Evolutionary conservation across 495 filamentous ascomycete species (phyloP), one percentile per base, ranked within the genome.

Genomic region (Immersiella caudata): DNA sequence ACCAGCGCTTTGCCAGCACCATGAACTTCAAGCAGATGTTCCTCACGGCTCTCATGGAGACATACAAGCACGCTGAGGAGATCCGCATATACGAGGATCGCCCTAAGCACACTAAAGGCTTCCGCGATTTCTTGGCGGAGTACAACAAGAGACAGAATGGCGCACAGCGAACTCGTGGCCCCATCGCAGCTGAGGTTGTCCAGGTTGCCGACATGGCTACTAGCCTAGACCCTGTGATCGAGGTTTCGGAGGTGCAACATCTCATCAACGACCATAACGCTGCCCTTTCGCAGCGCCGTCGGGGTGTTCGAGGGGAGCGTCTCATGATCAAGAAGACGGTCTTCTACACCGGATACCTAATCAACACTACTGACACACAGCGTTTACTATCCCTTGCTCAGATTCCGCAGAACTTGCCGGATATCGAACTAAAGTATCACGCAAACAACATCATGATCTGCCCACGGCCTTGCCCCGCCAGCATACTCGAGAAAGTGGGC

Each of bases 291-390:
- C 71, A 70, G 27, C 68, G 79, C 36, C 69, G 72, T 18, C 71
- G 72, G 55, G 68, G 70, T 50, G 35, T 35, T 12, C 76, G 77
- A 51, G 71, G 63, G 49, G 74, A 79, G 50, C 83, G 82, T 71
- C 74, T 93, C 54, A 79, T 86, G 60, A 93, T 99, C 75, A 93
- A 90, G 76, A 92, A 92, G 67, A 91, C 88, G 14, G 88, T 97
- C 58, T 92, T 94, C 80, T 98, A 92, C 81, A 97, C 94, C n/a
- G 94, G 92, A 49, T 98, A 98, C 79, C 83, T 97, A 69, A 88
- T 99, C 73, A 83, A 85, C 25, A 80, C 85, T 54, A 74, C 84
- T 29, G 90, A 92, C 71, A 90, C 90, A 5, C 84, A 89, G 66
- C 85, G 84, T 55, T 80, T 99, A 21, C 85, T 92, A 56, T 82